These are phyloP conservation scores for Oryza brachyantha DNA, from an alignment of 176 grass and related monocot species.

Conservation along the genomic window DNA sequence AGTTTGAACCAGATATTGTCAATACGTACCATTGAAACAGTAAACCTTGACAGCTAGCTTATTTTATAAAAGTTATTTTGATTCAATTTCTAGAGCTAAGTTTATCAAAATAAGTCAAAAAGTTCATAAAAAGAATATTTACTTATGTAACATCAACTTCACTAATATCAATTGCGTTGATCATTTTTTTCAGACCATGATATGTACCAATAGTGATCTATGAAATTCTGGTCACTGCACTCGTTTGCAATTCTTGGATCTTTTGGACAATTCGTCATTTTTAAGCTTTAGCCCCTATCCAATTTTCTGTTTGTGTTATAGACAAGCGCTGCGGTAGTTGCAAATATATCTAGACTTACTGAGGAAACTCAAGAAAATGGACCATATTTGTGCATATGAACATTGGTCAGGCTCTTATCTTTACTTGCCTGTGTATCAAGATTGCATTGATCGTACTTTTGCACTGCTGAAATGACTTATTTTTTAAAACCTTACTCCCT, in stretches of 20 bases:
- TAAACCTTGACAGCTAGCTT: background rate
- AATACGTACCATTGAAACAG: background rate
- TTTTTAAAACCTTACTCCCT: no score
- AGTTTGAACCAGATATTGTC: background rate
- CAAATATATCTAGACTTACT: background rate
- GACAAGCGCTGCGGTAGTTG: background rate
- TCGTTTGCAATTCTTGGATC: background rate
- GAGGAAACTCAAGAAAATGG: background rate
- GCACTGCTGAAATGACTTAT: background rate
- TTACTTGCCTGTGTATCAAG: background rate
- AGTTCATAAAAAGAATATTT: background rate
- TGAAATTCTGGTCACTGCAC: background rate
- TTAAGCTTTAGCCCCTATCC: background rate
- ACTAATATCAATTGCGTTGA: background rate
- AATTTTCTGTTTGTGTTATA: background rate
- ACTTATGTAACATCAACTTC: background rate
- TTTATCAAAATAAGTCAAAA: background rate
- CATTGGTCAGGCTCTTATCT: background rate
- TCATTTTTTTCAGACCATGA: background rate
- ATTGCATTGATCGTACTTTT: background rate
- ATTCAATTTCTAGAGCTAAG: background rate
- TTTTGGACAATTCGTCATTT: background rate
- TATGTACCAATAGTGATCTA: background rate
- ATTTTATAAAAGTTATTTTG: background rate
- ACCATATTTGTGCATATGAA: background rate